A percentile compares a stretch with the other conserved stretches of the same genome.
phyloP scores from a whole-genome alignment of 768 basidiomycete genomes.

The Lentinula aciculospora region DNA sequence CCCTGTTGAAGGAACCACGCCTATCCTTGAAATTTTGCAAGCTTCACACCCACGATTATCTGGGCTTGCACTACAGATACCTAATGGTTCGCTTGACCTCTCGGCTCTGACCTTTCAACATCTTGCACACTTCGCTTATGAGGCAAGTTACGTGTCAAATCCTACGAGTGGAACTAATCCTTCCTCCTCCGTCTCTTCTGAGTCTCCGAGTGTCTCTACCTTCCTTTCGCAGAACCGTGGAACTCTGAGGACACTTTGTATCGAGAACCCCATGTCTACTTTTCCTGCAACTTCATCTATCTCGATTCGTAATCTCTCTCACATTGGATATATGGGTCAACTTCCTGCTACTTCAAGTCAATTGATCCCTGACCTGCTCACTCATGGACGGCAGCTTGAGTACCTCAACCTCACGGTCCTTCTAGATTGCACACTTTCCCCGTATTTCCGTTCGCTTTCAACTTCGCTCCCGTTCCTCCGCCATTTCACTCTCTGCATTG shows the following conservation, averaged over 20 bases:
- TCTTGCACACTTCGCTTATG: conserved; percentile 54
- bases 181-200: neutral
- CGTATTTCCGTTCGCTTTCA: conserved; percentile 41
- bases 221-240: conserved; percentile 46
- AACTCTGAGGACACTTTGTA: conserved; percentile 45
- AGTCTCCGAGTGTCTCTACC: conserved; percentile 21
- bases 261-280: conserved; percentile 50
- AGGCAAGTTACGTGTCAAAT: conserved; percentile 29
- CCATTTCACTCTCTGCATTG: conserved; percentile 54
- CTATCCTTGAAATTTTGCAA: conserved; percentile 50
- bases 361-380: conserved; percentile 54
- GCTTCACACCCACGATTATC: conserved; percentile 44
- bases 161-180: neutral
- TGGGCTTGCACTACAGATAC: conserved; percentile 44
- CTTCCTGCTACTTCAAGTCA: conserved; percentile 40
- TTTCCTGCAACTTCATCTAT: conserved; percentile 46
- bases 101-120: conserved; percentile 45
- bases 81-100: conserved; percentile 38
- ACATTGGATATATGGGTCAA: conserved; percentile 55
- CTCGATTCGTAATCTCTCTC: conserved; percentile 58
- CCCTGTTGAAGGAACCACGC: conserved; percentile 42
- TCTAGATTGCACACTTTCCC: conserved; percentile 46
- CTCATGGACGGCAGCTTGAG: conserved; percentile 59
- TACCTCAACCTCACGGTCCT: conserved; percentile 48
- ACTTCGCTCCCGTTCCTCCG: conserved; percentile 54